Conservation (phyloP, 805 yeast genomes). For the Torulaspora franciscae region DNA sequence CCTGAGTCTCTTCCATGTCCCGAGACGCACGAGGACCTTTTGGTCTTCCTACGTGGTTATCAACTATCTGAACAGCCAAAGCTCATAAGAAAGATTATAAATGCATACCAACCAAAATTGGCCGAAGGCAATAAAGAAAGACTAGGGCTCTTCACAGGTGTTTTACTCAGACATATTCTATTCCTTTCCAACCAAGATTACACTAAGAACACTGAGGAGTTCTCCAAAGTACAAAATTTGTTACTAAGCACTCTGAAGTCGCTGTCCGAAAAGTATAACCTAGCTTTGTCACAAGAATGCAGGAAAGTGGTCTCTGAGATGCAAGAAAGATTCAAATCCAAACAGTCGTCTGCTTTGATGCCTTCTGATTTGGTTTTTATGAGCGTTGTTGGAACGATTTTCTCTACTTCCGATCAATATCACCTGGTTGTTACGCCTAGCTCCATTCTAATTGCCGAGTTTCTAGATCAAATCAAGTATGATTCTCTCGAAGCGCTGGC, state of each 20-base stretch:
- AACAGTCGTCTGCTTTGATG: constrained; percentile 39
- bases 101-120: constrained; percentile 65
- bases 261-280: constrained; percentile 62
- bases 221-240: constrained; percentile 39
- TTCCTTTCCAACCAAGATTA: constrained; percentile 42
- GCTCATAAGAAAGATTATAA: constrained; percentile 52
- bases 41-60: constrained; percentile 34
- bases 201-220: constrained; percentile 33
- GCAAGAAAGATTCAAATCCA: constrained; percentile 46
- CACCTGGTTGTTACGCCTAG: constrained; percentile 89
- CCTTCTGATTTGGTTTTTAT: constrained; percentile 58
- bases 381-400: constrained; percentile 66
- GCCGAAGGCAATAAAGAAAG: constrained; percentile 79
- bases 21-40: constrained; percentile 41
- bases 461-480: constrained; percentile 50
- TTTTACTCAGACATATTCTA: constrained; percentile 59
- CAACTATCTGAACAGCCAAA: constrained; percentile 42
- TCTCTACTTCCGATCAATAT: constrained; percentile 93
- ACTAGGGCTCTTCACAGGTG: constrained; percentile 56
- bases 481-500: constrained; percentile 42
- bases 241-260: constrained; percentile 47
- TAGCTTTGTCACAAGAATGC: constrained; percentile 55
- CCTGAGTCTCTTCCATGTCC: constrained; percentile 44
- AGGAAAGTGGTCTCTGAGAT: constrained; percentile 53
- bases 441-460: constrained; percentile 64